These are phyloP conservation scores for Candida gorgasii DNA, from an alignment of 805 yeast genomes.

Conservation along the genomic window DNA sequence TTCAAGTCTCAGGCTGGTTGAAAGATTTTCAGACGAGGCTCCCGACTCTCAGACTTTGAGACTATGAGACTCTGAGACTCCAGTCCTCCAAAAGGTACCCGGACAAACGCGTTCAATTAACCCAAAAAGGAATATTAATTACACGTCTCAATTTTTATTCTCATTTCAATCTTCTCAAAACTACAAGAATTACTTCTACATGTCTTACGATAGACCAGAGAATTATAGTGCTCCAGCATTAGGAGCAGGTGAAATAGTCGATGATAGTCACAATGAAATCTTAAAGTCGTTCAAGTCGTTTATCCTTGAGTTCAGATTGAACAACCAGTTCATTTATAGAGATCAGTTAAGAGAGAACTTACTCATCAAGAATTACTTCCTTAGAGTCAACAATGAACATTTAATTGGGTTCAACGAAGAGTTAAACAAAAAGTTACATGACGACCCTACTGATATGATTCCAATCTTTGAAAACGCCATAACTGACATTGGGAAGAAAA, in stretches of 20 bases:
- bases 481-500: constrained; percentile 81
- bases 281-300: constrained; percentile 78
- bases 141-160: constrained; percentile 13
- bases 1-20: no score
- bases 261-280: constrained; percentile 66
- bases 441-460: constrained; percentile 85
- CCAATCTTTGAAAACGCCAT: constrained; percentile 83
- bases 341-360: constrained; percentile 89
- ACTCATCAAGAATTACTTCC: constrained; percentile 67
- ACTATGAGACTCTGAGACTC: no score
- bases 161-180: constrained; percentile 5
- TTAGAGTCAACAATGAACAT: constrained; percentile 80
- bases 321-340: constrained; percentile 80
- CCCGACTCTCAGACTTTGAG: no score
- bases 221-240: constrained; percentile 76
- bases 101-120: constrained; percentile 13
- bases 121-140: constrained; percentile 14
- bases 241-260: constrained; percentile 75
- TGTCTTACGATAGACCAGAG: constrained; percentile 78
- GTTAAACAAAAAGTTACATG: constrained; percentile 76
- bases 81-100: neutral
- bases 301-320: constrained; percentile 80
- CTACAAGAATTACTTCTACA: constrained; percentile 20
- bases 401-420: constrained; percentile 87
- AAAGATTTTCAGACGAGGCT: no score